Evolutionary conservation across 2,329 filamentous ascomycete genomes (phyloP).

Genomic region (Colletotrichum agaves): DNA sequence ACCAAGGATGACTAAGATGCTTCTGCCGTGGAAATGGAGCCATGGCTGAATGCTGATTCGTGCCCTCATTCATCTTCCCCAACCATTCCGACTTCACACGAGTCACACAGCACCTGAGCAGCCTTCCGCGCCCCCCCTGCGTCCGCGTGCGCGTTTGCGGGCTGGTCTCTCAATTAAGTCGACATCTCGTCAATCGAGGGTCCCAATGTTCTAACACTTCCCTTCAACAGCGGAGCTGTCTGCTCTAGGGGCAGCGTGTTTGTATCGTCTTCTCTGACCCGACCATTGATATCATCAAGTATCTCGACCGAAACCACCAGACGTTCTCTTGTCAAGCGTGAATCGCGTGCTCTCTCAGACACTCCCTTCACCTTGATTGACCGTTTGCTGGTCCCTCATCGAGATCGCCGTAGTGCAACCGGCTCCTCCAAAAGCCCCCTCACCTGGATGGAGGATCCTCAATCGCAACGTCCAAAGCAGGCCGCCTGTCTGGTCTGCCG

Average conservation of each 20-base stretch:
- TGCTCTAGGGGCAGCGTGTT: conserved; percentile 36
- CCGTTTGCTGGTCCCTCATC: conserved; percentile 24
- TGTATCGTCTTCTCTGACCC: conserved; percentile 28
- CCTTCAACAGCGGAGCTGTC: conserved; percentile 37
- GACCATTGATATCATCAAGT: conserved; percentile 11
- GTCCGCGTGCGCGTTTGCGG: neutral
- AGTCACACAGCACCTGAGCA: conserved; percentile 20
- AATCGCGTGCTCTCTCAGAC: neutral
- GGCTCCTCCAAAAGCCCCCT: conserved; percentile 34
- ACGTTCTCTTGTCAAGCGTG: conserved; percentile 11
- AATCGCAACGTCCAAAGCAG: conserved; percentile 43
- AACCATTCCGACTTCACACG: conserved; percentile 36
- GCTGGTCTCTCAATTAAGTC: conserved; percentile 24
- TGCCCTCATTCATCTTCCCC: conserved; percentile 35
- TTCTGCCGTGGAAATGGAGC: conserved; percentile 25
- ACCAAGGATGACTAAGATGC: conserved; percentile 27
- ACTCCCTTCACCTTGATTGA: neutral
- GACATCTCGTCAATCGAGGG: conserved; percentile 27
- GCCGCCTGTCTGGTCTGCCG: conserved; percentile 73
- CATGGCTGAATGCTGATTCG: conserved; percentile 33
- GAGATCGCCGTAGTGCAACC: conserved; percentile 34
- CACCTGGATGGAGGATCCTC: conserved; percentile 38
- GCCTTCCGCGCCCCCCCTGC: neutral
- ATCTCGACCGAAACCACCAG: conserved; percentile 20
- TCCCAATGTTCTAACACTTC: conserved; percentile 29